Base-by-base conservation (phyloP, 2,329 filamentous ascomycete genomes). In the Tolypocladium ophioglossoides region DNA sequence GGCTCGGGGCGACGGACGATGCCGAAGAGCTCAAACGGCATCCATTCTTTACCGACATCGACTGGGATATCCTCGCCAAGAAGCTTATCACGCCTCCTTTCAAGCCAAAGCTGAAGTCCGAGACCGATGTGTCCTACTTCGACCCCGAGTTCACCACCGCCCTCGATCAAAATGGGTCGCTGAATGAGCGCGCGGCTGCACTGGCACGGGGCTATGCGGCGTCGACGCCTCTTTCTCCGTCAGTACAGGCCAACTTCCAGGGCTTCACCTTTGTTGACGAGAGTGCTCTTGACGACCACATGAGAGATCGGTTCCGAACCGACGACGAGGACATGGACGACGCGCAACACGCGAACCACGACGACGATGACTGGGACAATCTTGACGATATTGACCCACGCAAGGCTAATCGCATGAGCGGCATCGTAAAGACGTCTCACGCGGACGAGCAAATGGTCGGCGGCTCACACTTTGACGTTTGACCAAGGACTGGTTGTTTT, bases 221-320 rank as follows among this genome's bases (percentile, higher is more conserved):
- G 9, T 95, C 89, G 16, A 99, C 94, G 0, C 94, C 94, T 0
- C 77, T 99, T 27, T 96, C 91, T 16, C 94, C 94, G 0, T 95
- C 90, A 2, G 91, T 96, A 72, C 94, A 99, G 72, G 94, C 92
- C 58, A 96, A 97, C 67, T 99, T 99, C 76, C 89, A 94, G 65
- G 94, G 94, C 37, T 99, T 99, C 71, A 99, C 94, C 0, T 99
- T 95, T 69, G 94, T 97, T n/a, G 94, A 97, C 63, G 92, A 97
- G 73, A 96, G 89, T 65, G 89, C 89, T 2, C 85, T 99, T 54
- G 91, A 97, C 52, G 89, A 92, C 58, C 86, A 94, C 60, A 91
- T 89, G 83, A 72, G 74, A 54, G 77, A 77, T 56, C 72, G 75
- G 51, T 63, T 67, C 53, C 64, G 73, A 56, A 70, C 69, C 53